phyloP scores from a whole-genome alignment of 306 rosid species.

The Cucumis melo region DNA sequence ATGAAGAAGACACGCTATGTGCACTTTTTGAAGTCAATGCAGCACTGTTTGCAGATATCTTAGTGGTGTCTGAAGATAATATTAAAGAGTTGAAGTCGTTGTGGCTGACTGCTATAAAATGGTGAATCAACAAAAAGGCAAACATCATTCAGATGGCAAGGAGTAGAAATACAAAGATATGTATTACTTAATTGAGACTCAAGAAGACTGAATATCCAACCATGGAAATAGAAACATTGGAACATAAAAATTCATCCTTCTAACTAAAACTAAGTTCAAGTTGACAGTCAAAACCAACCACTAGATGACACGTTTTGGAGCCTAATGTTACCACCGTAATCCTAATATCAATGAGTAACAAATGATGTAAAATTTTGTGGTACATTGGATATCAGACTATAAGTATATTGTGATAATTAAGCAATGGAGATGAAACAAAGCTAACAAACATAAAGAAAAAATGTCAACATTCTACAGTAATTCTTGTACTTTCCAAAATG shows the following conservation, averaged over 20 bases:
- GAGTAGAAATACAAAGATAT: not conserved
- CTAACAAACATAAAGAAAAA: not conserved
- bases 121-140: not conserved
- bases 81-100: constrained; percentile 25
- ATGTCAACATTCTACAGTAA: not conserved
- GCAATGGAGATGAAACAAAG: not conserved
- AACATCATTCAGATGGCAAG: not conserved
- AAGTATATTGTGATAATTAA: not conserved
- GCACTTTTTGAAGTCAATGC: not conserved
- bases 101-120: constrained; percentile 28
- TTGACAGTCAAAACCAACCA: constrained; percentile 3
- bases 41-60: constrained; percentile 13
- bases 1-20: not conserved
- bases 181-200: not conserved
- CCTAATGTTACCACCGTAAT: not conserved
- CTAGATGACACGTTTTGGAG: not conserved
- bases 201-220: not conserved
- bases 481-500: not conserved
- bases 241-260: not conserved
- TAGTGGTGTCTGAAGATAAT: constrained; percentile 20
- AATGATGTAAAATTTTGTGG: not conserved
- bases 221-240: not conserved
- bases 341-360: not conserved
- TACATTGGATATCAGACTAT: not conserved
- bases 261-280: not conserved